Base-by-base conservation (phyloP, 2,329 filamentous ascomycete genomes). In the Sporothrix brunneoviolacea region DNA sequence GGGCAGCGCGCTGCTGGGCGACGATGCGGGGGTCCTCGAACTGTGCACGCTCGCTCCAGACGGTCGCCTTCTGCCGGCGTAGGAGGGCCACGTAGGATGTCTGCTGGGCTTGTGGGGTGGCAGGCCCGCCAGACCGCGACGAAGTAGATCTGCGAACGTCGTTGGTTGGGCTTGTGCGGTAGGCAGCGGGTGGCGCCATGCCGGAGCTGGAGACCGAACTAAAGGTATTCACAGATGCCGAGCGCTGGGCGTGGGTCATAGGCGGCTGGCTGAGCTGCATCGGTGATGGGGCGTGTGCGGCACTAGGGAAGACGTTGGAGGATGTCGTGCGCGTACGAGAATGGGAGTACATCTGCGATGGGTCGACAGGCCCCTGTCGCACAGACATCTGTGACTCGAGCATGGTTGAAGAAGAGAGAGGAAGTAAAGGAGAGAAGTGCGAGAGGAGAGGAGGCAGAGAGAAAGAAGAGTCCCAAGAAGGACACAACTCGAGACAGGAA, bases 41-140 rank as follows among this genome's bases (percentile, higher is more conserved):
- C 66, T 98, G 93, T 9, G 91, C 80, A 48, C 91, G 85, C 64
- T 97, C 93, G 71, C 91, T 96, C 93, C 93, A 98, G 4, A 98
- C 93, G 0, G 93, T 98, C 28, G 90, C 93, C 67, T 97, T 97
- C 69, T 98, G 93, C 66, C 91, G 91, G 55, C 93, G 83, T 70
- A 98, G 84, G n/a, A 96, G 77, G 32, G 93, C 91, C 46, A 98
- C 93, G 68, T 98, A 98, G 57, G 89, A 84, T n/a, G 77, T 77
- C 2, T 85, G 70, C 55, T 66, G 51, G 4, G 61, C 57, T 18
- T 57, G 60, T 21, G 67, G 19, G 9, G 28, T 32, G n/a, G 39
- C 27, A 15, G 33, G 5, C 41, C 72, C 72, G 55, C 77, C 79
- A 19, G 88, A 94, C 60, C 88, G 83, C 46, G 86, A 86, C 4